Percentiles rank a stretch among this genome's conserved stretches.
These are phyloP conservation scores for Starmerella cellae DNA, from an alignment of 805 yeast species.

Conservation along the genomic window DNA sequence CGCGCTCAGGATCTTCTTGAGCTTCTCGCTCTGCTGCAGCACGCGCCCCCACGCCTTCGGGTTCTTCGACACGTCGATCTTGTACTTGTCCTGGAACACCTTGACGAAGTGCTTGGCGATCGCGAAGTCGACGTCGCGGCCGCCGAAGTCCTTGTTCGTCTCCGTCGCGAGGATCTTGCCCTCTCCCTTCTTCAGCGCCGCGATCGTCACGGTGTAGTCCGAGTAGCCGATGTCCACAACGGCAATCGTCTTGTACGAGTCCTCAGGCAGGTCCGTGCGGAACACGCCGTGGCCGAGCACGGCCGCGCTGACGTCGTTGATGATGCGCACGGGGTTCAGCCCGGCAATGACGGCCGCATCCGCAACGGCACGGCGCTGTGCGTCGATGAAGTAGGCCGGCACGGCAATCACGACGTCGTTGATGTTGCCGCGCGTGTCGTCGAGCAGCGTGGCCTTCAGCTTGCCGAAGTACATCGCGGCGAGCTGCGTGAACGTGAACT, in stretches of 20 bases:
- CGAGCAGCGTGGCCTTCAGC: slow-evolving; percentile 63
- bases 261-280: slow-evolving; percentile 89
- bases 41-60: slow-evolving; percentile 94
- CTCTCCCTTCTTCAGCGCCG: slow-evolving; percentile 91
- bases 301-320: slow-evolving; percentile 95
- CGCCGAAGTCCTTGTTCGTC: slow-evolving; percentile 93
- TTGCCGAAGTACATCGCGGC: slow-evolving; percentile 91
- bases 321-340: slow-evolving; percentile 93
- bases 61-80: slow-evolving; percentile 80
- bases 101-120: slow-evolving; percentile 90
- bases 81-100: slow-evolving; percentile 81
- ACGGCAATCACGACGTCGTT: slow-evolving; percentile 87
- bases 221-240: slow-evolving; percentile 97
- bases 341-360: slow-evolving; percentile 96
- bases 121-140: slow-evolving; percentile 89
- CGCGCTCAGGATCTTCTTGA: slow-evolving; percentile 94
- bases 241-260: slow-evolving; percentile 77
- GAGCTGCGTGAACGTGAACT: slow-evolving; percentile 78
- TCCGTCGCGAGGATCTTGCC: slow-evolving; percentile 85
- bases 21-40: slow-evolving; percentile 76
- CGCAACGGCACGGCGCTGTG: slow-evolving; percentile 88
- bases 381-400: slow-evolving; percentile 94
- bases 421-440: slow-evolving; percentile 71
- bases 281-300: slow-evolving; percentile 99
- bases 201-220: slow-evolving; percentile 77